A percentile compares a stretch with the other conserved stretches of the same genome.
phyloP scores from a whole-genome alignment of 106 monocot genomes.

The Phalaenopsis aphrodite region DNA sequence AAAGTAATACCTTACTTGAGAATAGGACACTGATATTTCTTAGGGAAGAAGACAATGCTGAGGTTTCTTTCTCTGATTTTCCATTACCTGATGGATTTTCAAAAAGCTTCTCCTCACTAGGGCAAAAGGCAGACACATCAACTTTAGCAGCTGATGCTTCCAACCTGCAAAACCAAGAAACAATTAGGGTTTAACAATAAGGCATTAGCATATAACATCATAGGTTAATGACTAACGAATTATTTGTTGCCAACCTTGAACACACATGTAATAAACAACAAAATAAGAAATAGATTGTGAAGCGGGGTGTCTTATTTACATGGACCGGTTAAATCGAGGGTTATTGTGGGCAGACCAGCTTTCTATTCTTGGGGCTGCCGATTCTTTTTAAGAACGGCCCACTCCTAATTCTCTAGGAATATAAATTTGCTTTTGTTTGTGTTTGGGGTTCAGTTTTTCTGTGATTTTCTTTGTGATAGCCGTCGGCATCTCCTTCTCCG shows the following conservation, averaged over 20 bases:
- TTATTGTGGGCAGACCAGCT: no score
- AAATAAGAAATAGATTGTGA: background rate
- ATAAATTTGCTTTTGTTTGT: no score
- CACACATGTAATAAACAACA: no score
- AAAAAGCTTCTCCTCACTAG: slow-evolving; percentile 9
- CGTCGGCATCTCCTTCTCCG: no score
- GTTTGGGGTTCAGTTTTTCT: no score
- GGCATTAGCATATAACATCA: background rate
- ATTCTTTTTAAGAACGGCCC: no score
- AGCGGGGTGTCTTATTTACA: no score
- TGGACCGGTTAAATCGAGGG: no score
- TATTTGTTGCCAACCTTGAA: no score
- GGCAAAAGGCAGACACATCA: slow-evolving; percentile 26
- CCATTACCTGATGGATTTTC: slow-evolving; percentile 25
- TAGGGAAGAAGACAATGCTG: background rate
- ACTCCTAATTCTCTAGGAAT: no score
- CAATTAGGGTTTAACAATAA: background rate
- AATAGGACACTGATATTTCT: background rate
- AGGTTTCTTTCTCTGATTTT: slow-evolving; percentile 9
- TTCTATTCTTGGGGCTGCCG: no score
- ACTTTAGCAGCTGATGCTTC: slow-evolving; percentile 67
- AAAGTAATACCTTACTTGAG: slow-evolving; percentile 22
- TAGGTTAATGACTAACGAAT: background rate
- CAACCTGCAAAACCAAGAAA: slow-evolving; percentile 32
- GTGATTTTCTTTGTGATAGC: no score